Base-by-base conservation (phyloP, 2,329 filamentous ascomycete species). In the Sclerotinia sclerotiorum region DNA sequence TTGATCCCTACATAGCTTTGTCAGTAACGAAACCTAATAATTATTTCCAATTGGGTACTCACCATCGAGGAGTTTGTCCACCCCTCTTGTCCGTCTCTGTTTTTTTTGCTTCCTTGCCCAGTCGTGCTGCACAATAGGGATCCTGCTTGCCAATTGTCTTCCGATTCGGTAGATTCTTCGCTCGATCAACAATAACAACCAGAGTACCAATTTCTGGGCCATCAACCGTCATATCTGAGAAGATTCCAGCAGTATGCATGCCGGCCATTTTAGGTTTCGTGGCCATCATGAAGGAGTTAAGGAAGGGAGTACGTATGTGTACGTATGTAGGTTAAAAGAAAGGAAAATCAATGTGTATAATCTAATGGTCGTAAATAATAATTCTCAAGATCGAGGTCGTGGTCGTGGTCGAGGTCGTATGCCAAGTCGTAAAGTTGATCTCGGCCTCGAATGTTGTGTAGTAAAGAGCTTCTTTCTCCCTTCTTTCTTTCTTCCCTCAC, bases 91-190 rank as follows among this genome's bases (percentile, higher is more conserved):
- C 95, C 5, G 94, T 97, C 52, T 90, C 90, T 3, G 95, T 99
- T 84, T 97, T 97, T 83, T 96, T 97, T 60, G 95, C 95, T 80
- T 98, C 94, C 80, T 99, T 99, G 46, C 94, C 95, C 57, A 99
- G 82, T 66, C 95, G 86, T 44, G 93, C 94, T 49, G 95, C 95
- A 80, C 94, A 97, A 80, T 98, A 99, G 0, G 95, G 94, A 78
- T 98, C 94, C 82, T 99, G 95, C 81, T 99, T 99, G 68, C 95
- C 95, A 84, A 99, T 97, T 7, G 93, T 95, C 83, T 97, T 97
- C 74, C 93, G 84, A 81, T 99, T 99, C 63, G 95, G 95, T 74
- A 99, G 82, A 79, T 99, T 99, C 86, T 97, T 98, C 65, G 94
- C 95, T 74, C 94, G 87, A 81, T 99, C 95, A 76, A 98, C 88